A percentile compares a stretch with the other conserved stretches of the same genome.
These are phyloP conservation scores for Flaveria bidentis DNA, from an alignment of 129 eudicot species.

Conservation along the genomic window DNA sequence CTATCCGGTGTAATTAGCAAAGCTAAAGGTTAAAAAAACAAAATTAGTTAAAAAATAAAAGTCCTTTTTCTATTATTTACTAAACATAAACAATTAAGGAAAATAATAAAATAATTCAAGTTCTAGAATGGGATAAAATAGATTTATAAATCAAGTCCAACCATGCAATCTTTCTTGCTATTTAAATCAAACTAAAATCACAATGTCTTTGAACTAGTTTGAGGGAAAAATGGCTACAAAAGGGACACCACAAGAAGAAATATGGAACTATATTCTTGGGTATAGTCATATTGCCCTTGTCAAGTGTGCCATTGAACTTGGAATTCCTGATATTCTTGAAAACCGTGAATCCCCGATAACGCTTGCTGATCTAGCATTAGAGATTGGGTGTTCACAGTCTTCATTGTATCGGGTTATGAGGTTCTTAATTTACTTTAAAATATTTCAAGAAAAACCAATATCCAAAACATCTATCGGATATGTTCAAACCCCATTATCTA, in stretches of 20 bases:
- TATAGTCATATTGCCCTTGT: neutral
- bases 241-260: conserved; percentile 4
- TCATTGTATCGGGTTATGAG: conserved; percentile 5
- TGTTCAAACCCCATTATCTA: neutral
- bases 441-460: neutral
- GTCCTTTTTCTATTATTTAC: too few relatives aligned
- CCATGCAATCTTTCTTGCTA: neutral
- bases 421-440: neutral
- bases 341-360: conserved; percentile 6
- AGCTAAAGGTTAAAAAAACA: too few relatives aligned
- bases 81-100: neutral
- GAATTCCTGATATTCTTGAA: conserved; percentile 2
- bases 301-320: conserved; percentile 11
- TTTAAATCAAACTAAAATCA: neutral
- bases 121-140: neutral
- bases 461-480: neutral
- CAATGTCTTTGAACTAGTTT: neutral
- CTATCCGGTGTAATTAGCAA: too few relatives aligned
- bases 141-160: neutral
- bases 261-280: conserved; percentile 13
- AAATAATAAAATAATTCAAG: neutral
- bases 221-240: neutral
- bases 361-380: neutral
- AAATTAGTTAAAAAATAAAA: too few relatives aligned
- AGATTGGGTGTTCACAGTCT: conserved; percentile 13